A percentile compares a stretch with the other conserved stretches of the same genome.
Conservation (phyloP, 768 basidiomycete species). For the Suillus subalutaceus region DNA sequence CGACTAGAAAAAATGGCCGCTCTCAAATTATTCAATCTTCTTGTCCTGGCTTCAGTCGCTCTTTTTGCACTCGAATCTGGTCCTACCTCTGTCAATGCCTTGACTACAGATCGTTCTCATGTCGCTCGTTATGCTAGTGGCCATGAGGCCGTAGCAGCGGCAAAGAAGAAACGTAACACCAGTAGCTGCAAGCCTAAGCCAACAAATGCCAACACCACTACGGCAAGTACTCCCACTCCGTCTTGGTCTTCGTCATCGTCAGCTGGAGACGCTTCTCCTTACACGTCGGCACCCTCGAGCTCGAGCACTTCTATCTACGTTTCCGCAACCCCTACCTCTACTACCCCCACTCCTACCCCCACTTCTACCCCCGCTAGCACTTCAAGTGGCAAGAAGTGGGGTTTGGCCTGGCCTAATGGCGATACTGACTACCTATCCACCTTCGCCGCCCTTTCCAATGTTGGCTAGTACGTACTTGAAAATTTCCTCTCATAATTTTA, state of each 20-base stretch:
- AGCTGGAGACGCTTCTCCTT: not conserved
- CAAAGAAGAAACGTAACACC: constrained; percentile 52
- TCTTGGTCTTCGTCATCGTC: constrained; percentile 14
- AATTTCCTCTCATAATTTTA: not conserved
- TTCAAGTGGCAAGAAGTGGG: constrained; percentile 47
- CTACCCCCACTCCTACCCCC: constrained; percentile 23
- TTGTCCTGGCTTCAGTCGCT: constrained; percentile 62
- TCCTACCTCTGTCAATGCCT: constrained; percentile 51
- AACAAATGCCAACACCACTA: constrained; percentile 22
- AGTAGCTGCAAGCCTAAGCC: constrained; percentile 64
- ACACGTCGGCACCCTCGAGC: constrained; percentile 21
- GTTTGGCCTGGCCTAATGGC: constrained; percentile 70
- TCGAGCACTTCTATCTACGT: not conserved
- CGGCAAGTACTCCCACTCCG: constrained; percentile 15
- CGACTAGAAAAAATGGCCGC: constrained; percentile 44
- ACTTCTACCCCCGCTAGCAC: not conserved
- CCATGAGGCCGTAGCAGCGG: constrained; percentile 42
- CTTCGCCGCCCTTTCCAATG: constrained; percentile 48
- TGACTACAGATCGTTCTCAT: constrained; percentile 44
- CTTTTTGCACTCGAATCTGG: constrained; percentile 55
- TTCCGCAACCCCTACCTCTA: constrained; percentile 7
- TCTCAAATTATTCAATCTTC: constrained; percentile 54
- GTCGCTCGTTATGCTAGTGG: constrained; percentile 48
- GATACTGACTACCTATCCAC: constrained; percentile 49
- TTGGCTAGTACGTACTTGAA: constrained; percentile 42